phyloP scores from a whole-genome alignment of 257 asterid species.

The Schizonepeta tenuifolia region DNA sequence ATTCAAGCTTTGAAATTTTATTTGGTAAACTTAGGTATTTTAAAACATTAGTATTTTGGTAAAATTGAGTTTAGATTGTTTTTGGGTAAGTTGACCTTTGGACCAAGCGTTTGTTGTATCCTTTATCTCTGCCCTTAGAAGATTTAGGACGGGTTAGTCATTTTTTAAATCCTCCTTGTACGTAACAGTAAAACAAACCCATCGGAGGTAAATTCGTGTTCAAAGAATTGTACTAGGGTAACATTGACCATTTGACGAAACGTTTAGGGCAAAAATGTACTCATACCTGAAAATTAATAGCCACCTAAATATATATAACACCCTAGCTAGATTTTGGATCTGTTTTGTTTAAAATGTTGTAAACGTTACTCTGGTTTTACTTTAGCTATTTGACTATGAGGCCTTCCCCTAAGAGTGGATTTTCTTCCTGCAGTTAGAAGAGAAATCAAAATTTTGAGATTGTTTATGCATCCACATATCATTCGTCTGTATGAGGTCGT shows the following conservation, averaged over 20 bases:
- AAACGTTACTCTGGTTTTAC: background rate
- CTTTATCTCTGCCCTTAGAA: background rate
- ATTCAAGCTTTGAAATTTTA: background rate
- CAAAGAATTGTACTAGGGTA: background rate
- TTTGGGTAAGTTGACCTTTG: background rate
- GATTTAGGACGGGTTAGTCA: background rate
- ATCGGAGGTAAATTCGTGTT: background rate
- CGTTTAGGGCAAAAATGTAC: background rate
- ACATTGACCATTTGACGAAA: background rate
- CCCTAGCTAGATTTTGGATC: background rate
- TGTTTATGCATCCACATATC: constrained; percentile 92
- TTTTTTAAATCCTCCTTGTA: background rate
- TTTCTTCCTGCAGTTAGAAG: constrained; percentile 65
- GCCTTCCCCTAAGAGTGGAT: constrained; percentile 8
- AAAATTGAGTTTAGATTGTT: background rate
- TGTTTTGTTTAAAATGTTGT: background rate
- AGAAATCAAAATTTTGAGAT: constrained; percentile 84
- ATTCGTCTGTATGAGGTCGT: constrained; percentile 89
- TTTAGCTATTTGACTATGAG: constrained; percentile 7
- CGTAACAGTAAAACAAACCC: background rate
- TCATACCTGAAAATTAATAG: background rate
- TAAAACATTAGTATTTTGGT: background rate
- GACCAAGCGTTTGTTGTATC: background rate
- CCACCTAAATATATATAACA: background rate
- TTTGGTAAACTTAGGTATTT: background rate